Evolutionary conservation across 2,329 filamentous ascomycete species (phyloP).

Genomic region (Aspergillaceae sp.): DNA sequence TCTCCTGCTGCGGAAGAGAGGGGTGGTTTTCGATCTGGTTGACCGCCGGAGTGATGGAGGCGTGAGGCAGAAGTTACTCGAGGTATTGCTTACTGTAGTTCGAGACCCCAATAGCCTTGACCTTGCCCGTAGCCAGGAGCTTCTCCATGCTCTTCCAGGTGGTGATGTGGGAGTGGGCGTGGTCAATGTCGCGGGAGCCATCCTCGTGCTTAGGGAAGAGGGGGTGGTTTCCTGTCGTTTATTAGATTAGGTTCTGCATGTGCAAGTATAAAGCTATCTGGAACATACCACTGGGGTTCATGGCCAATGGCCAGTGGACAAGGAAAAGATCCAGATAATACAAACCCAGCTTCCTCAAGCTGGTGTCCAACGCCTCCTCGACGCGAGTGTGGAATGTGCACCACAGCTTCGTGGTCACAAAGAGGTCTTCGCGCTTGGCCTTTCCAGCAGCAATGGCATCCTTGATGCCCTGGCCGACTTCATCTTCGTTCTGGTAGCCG

Average conservation of each 20-base stretch:
- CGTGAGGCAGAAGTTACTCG: conserved; percentile 48
- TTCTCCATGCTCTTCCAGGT: conserved; percentile 67
- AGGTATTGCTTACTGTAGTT: conserved; percentile 51
- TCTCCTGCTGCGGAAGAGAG: conserved; percentile 51
- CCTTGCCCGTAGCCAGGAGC: conserved; percentile 47
- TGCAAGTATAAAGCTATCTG: too few relatives aligned
- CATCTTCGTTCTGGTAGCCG: conserved; percentile 56
- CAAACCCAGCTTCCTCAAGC: conserved; percentile 62
- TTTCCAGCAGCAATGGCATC: conserved; percentile 45
- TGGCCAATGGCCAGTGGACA: conserved; percentile 71
- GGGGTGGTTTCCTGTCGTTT: conserved; percentile 24
- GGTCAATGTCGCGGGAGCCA: conserved; percentile 64
- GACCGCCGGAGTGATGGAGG: conserved; percentile 55
- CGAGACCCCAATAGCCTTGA: conserved; percentile 50
- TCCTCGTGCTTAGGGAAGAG: conserved; percentile 64
- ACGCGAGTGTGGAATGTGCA: conserved; percentile 65
- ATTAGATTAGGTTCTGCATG: not conserved
- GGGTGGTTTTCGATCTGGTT: conserved; percentile 81
- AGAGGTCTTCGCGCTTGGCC: conserved; percentile 68
- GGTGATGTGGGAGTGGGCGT: conserved; percentile 59
- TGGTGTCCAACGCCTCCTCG: conserved; percentile 62
- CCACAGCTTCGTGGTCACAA: conserved; percentile 81
- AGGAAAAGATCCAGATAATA: conserved; percentile 77
- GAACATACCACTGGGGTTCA: conserved; percentile 61
- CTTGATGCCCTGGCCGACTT: conserved; percentile 69